These are phyloP conservation scores for Boletellus ananiceps DNA, from an alignment of 768 basidiomycete species.

Conservation along the genomic window DNA sequence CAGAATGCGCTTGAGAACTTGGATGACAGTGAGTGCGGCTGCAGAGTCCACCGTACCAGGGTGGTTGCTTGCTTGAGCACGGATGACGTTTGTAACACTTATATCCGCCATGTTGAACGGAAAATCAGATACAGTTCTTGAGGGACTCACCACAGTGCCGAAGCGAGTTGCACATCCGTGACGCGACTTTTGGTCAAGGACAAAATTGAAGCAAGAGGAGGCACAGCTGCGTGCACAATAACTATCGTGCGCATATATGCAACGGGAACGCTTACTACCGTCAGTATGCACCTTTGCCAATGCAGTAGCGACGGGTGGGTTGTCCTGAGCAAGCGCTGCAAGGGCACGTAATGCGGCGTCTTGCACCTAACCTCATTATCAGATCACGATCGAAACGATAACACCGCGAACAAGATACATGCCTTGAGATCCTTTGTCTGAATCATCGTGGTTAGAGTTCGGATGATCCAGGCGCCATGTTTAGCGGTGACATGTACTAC, in stretches of 20 bases:
- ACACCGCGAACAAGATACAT: not conserved
- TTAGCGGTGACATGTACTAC: conserved; percentile 35
- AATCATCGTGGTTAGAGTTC: conserved; percentile 46
- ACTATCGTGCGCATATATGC: conserved; percentile 3
- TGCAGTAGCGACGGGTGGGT: conserved; percentile 44
- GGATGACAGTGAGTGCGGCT: conserved; percentile 57
- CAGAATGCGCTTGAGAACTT: conserved; percentile 62
- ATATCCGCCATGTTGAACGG: not conserved
- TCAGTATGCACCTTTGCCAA: conserved; percentile 44
- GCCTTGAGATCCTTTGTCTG: conserved; percentile 55
- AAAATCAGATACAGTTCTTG: not conserved
- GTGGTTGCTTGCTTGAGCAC: conserved; percentile 39
- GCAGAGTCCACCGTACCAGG: conserved; percentile 38
- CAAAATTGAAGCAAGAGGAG: conserved; percentile 40
- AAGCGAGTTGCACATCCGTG: conserved; percentile 62
- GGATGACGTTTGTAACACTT: conserved; percentile 60
- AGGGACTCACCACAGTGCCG: conserved; percentile 56
- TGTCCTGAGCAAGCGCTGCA: conserved; percentile 64
- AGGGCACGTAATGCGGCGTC: conserved; percentile 63
- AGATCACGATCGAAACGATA: not conserved
- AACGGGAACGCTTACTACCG: conserved; percentile 31
- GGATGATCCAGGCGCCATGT: conserved; percentile 57
- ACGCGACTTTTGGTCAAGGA: conserved; percentile 54
- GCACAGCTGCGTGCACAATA: conserved; percentile 6
- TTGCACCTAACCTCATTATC: conserved; percentile 42